Base-by-base conservation (phyloP, 106 monocot species). In the Dendrobium nobile region DNA sequence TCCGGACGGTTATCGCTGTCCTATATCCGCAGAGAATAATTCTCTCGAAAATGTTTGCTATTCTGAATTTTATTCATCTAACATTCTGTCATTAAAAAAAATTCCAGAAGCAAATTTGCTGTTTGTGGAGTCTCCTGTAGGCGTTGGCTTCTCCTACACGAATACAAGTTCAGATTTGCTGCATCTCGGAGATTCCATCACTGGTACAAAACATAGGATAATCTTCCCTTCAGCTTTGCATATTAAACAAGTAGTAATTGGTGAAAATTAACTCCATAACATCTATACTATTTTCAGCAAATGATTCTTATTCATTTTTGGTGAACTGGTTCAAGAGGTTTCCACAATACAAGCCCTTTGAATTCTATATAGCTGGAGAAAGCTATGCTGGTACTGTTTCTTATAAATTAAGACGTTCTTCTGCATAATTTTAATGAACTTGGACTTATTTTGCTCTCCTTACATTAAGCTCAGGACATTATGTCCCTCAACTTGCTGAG, bases 121-220 rank as follows among this genome's bases (percentile, higher is more conserved):
- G 26, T 93, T 93, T 67, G 43, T 93, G 56, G 93, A 93, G 78
- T 87, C 93, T 17, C 93, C 93, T 67, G 87, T 93, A 61, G 93
- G 93, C 54, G 93, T 93, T 3, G 93, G 93, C 17, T 93, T 88
- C 78, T 93, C 93, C 9, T 93, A 91, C 78, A 87, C 93, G 31
- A 93, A 93, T 58, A 93, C 90, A 40, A 93, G 88, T 82, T 85
- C 87, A 48, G 93, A 93, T 75, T 41, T 91, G 28, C 78, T 19
- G 0, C 55, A 87, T 9, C 58, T 90, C 17, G 90, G 87, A 41
- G 90, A 90, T 59, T 17, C 44, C 11, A 20, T 90, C 17, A 87
- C 90, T 47, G 89, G 89, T 72, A 80, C 2, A 43, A n/a, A 37
- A 64, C 13, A 68, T 72, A 17, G 22, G n/a, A 56, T 26, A 41